phyloP scores from a whole-genome alignment of 108 stramenopile species.

The Parmales sp. region DNA sequence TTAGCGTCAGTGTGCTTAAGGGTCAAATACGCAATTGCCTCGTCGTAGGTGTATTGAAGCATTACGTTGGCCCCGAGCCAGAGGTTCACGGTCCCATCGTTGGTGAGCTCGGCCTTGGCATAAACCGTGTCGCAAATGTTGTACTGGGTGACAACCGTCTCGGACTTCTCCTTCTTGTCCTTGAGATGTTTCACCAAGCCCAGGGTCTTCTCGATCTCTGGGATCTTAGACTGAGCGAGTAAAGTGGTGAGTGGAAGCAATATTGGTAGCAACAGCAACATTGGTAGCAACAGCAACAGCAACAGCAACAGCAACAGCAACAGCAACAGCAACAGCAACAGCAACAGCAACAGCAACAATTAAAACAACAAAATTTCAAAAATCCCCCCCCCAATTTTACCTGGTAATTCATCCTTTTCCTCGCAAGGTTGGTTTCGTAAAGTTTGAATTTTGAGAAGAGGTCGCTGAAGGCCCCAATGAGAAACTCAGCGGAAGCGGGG shows the following conservation, averaged over 20 bases:
- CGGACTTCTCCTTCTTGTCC: constrained; percentile 47
- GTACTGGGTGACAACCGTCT: constrained; percentile 66
- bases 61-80: constrained; percentile 99
- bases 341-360: too few species aligned
- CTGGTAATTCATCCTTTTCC: constrained; percentile 38
- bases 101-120: constrained; percentile 73
- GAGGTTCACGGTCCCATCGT: constrained; percentile 79
- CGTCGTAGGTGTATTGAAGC: constrained; percentile 95
- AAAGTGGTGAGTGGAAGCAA: too few species aligned
- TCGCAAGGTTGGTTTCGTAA: constrained; percentile 54
- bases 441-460: constrained; percentile 72
- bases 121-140: constrained; percentile 90
- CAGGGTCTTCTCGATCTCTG: constrained; percentile 72
- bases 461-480: constrained; percentile 79
- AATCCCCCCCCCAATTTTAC: too few species aligned
- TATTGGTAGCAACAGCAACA: too few species aligned
- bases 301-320: too few species aligned
- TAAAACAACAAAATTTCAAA: too few species aligned
- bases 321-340: too few species aligned
- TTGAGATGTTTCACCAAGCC: constrained; percentile 54
- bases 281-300: too few species aligned
- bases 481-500: constrained; percentile 61
- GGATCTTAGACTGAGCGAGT: constrained; percentile 53
- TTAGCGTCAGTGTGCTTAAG: constrained; percentile 47
- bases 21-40: constrained; percentile 72